Conservation (phyloP, 371 early-diverging fungal species). For the Zopfochytrium polystomum region DNA sequence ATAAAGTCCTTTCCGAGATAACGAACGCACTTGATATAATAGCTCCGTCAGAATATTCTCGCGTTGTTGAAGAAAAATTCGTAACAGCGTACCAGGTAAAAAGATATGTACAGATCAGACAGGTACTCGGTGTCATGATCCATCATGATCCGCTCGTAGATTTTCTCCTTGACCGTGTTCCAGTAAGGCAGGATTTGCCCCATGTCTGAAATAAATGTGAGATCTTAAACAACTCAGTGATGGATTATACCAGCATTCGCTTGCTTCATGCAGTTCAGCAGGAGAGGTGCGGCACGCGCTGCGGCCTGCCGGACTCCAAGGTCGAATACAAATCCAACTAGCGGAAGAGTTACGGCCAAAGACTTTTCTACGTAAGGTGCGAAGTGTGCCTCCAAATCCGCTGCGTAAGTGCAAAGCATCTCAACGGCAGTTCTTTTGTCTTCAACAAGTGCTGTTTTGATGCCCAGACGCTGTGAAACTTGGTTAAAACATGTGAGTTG, state of each 20-base stretch:
- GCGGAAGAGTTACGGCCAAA: conserved; percentile 78
- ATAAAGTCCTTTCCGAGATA: conserved; percentile 66
- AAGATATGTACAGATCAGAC: conserved; percentile 70
- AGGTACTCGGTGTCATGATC: conserved; percentile 80
- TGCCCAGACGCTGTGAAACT: conserved; percentile 80
- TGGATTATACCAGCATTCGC: conserved; percentile 26
- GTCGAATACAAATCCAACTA: conserved; percentile 94
- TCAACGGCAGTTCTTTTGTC: conserved; percentile 97
- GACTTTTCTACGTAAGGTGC: conserved; percentile 75
- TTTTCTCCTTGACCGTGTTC: conserved; percentile 58
- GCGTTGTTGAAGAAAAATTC: no score
- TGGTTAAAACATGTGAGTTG: not conserved
- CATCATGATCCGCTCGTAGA: conserved; percentile 61
- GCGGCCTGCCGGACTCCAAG: conserved; percentile 92
- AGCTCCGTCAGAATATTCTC: no score
- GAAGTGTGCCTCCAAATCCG: conserved; percentile 87
- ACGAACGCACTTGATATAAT: conserved; percentile 39
- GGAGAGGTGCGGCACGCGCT: conserved; percentile 73
- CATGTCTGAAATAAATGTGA: conserved; percentile 7
- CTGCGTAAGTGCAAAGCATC: conserved; percentile 92
- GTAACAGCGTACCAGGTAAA: no score
- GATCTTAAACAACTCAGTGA: no score
- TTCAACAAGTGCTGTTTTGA: conserved; percentile 90
- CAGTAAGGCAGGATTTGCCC: conserved; percentile 50
- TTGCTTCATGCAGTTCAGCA: conserved; percentile 56